phyloP scores from a whole-genome alignment of 805 yeast genomes.

The Cyberlindnera xishuangbannaensis region DNA sequence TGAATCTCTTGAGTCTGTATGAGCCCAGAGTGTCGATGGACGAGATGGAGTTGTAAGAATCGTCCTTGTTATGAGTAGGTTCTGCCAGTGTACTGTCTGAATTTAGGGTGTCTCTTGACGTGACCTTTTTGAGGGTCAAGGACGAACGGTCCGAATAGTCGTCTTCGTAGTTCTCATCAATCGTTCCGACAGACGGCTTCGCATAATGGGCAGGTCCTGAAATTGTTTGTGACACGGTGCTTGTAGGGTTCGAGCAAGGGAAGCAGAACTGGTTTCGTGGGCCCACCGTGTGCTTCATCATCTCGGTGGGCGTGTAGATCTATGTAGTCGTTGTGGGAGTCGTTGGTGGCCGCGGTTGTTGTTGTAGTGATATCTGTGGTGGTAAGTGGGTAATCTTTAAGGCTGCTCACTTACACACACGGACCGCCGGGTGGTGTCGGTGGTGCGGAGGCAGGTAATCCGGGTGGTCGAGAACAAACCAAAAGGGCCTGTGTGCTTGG shows the following conservation, averaged over 20 bases:
- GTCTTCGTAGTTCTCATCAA: slow-evolving; percentile 8
- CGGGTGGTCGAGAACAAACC: too few species aligned
- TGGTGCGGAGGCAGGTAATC: too few species aligned
- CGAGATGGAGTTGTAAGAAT: slow-evolving; percentile 15
- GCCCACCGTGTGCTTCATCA: not conserved
- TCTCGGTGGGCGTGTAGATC: too few species aligned
- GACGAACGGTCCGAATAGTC: slow-evolving; percentile 3
- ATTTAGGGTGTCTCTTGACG: slow-evolving; percentile 11
- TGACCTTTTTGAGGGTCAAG: slow-evolving; percentile 3
- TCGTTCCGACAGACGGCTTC: slow-evolving; percentile 7
- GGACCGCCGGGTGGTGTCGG: too few species aligned
- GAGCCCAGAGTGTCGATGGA: slow-evolving; percentile 18
- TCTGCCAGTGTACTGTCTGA: slow-evolving; percentile 11
- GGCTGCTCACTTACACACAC: too few species aligned
- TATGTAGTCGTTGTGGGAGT: too few species aligned
- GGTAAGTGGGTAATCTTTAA: too few species aligned
- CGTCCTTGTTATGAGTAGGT: slow-evolving; percentile 15
- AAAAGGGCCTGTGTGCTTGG: too few species aligned
- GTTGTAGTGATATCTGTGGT: too few species aligned
- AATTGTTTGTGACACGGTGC: not conserved
- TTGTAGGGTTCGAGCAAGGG: slow-evolving; percentile 1
- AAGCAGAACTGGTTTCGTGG: slow-evolving; percentile 5
- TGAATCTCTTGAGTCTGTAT: slow-evolving; percentile 15
- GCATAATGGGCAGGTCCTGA: not conserved
- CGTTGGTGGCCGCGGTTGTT: too few species aligned